Base-by-base conservation (phyloP, 768 basidiomycete species). In the Hortiboletus campestris region DNA sequence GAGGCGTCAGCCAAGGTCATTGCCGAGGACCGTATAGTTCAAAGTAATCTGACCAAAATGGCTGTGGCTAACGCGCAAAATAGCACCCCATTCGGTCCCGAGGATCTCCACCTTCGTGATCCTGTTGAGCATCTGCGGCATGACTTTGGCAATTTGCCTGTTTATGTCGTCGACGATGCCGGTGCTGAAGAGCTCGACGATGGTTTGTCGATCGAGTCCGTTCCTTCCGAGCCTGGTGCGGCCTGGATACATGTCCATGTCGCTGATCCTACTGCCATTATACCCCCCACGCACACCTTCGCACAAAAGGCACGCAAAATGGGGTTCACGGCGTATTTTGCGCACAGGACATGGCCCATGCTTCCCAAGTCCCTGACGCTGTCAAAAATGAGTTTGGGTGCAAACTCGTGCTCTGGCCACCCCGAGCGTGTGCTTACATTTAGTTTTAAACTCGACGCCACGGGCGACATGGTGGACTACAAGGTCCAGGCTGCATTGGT, bases 231-330 rank as follows among this genome's bases (percentile, higher is more conserved):
- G 46, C 82, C 83, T 2, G 80, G 77, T 16, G 77, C 71, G 19
- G 67, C 73, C 43, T 98, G 97, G 96, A 67, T 96, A 12, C 95
- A 98, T 63, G 78, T 88, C 25, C 97, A 98, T 67, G 80, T 99
- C 53, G 95, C 97, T 11, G 97, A 99, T 68, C 95, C 95, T 0
- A 93, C 92, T 2, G 76, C 86, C 12, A 61, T 88, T 46, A 78
- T 99, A 25, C 87, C 86, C 19, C 89, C 89, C 0, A 78, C 77
- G 1, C 88, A 95, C 67, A 61, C 74, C 7, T 65, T 94, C 3
- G 78, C 88, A 1, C 71, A 76, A 28, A 70, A 76, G 6, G 95
- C 95, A 0, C 74, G 78, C 6, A 64, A 74, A 43, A 74, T 77
- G 53, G 75, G 74, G 3, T 67, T 77, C 42, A 80, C 89, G 0